These are phyloP conservation scores for Pleurostoma richardsiae DNA, from an alignment of 2,329 filamentous ascomycete genomes.

Conservation along the genomic window DNA sequence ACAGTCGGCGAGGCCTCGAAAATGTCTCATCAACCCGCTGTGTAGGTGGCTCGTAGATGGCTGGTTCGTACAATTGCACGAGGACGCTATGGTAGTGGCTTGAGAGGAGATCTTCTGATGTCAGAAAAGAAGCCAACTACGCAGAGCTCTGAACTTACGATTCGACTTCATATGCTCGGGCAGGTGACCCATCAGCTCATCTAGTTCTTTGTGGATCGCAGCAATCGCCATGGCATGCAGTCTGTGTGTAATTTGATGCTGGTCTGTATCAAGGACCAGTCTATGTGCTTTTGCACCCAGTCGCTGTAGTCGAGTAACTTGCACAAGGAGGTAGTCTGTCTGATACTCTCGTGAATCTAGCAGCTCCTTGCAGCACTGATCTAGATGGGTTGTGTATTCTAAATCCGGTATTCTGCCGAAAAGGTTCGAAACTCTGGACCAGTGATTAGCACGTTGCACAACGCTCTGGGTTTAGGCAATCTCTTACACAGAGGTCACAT, in stretches of 20 bases:
- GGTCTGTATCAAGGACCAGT: not conserved
- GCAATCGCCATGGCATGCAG: not conserved
- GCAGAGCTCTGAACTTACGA: not conserved
- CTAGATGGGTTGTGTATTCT: not conserved
- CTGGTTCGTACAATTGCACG: not conserved
- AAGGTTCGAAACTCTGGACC: not conserved
- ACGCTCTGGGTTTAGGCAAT: not conserved
- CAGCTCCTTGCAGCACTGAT: not conserved
- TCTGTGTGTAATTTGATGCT: not conserved
- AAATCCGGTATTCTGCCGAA: not conserved
- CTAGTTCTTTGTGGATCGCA: not conserved
- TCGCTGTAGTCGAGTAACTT: not conserved
- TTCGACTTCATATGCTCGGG: not conserved
- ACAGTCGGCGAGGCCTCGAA: not conserved
- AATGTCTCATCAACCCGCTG: not conserved
- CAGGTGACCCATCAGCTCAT: not conserved
- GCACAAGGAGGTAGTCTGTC: not conserved
- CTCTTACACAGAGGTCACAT: not conserved
- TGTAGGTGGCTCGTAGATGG: not conserved
- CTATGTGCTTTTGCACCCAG: not conserved
- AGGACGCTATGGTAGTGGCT: not conserved
- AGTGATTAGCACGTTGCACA: not conserved
- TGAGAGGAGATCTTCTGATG: not conserved
- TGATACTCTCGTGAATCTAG: not conserved
- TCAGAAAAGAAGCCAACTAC: not conserved